Percentiles rank a stretch among this genome's conserved stretches.
Conservation (phyloP, 1,284 basidiomycete species). For the Pulveroboletus sp. region DNA sequence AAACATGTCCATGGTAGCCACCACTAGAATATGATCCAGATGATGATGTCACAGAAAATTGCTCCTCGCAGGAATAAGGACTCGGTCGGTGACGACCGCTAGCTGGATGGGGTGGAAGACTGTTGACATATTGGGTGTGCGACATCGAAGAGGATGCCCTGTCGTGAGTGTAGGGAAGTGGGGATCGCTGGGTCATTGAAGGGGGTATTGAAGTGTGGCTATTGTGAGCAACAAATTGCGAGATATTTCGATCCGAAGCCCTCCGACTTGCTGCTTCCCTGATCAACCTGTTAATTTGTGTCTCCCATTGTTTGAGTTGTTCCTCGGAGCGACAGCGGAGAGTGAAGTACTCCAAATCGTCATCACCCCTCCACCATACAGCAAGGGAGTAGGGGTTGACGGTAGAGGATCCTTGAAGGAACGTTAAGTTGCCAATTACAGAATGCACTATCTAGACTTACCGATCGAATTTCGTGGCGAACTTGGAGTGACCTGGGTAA, state of each 20-base stretch:
- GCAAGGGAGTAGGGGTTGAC: constrained; percentile 67
- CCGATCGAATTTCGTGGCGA: constrained; percentile 60
- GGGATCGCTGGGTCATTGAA: constrained; percentile 31
- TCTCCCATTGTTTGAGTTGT: constrained; percentile 91
- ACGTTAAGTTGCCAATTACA: constrained; percentile 10
- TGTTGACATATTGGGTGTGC: constrained; percentile 33
- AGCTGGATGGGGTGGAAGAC: constrained; percentile 40
- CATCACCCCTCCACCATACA: constrained; percentile 93
- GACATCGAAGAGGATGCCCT: constrained; percentile 43
- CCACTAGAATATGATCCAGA: constrained; percentile 40
- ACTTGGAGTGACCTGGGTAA: constrained; percentile 71
- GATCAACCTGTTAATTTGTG: constrained; percentile 85
- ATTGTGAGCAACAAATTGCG: constrained; percentile 42
- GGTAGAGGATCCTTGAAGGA: constrained; percentile 42
- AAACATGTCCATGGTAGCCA: constrained; percentile 61
- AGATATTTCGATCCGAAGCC: constrained; percentile 56
- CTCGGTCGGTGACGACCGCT: constrained; percentile 41
- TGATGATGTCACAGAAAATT: constrained; percentile 34
- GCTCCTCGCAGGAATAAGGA: constrained; percentile 46
- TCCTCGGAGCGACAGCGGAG: constrained; percentile 93
- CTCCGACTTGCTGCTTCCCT: constrained; percentile 65
- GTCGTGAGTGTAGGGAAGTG: constrained; percentile 44
- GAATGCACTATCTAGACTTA: constrained; percentile 41
- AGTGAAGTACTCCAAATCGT: constrained; percentile 91
- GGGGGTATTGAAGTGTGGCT: constrained; percentile 30